These are phyloP conservation scores for Phytophthora nicotianae DNA, from an alignment of 352 stramenopile species.

Conservation along the genomic window DNA sequence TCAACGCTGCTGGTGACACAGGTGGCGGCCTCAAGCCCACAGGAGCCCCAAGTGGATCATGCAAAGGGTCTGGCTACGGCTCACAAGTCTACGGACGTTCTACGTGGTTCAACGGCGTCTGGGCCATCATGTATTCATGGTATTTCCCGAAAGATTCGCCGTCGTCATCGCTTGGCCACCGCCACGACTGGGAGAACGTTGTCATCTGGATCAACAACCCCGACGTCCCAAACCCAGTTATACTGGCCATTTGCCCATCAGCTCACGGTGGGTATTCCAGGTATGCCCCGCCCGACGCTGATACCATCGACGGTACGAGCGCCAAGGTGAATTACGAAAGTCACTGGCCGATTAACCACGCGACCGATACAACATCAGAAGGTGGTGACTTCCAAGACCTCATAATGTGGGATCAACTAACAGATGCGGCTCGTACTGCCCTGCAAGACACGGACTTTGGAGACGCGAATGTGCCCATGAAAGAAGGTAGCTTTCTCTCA, in stretches of 20 bases:
- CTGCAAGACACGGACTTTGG: constrained; percentile 31
- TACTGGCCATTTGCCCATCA: not conserved
- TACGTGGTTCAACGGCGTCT: not conserved
- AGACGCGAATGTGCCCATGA: constrained; percentile 28
- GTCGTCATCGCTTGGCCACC: not conserved
- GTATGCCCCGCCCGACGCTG: not conserved
- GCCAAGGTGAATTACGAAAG: constrained; percentile 2
- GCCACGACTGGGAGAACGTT: constrained; percentile 2
- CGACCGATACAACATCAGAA: constrained; percentile 15
- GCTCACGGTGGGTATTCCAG: constrained; percentile 14
- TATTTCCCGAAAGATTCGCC: constrained; percentile 5
- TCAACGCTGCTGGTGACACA: not conserved
- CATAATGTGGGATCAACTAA: constrained; percentile 9
- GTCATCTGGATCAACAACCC: not conserved
- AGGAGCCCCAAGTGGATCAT: not conserved
- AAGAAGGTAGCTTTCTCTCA: constrained; percentile 23
- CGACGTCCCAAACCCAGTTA: not conserved
- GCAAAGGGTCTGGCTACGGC: not conserved
- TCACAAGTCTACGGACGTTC: not conserved
- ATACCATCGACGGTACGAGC: not conserved
- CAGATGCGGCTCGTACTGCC: constrained; percentile 6
- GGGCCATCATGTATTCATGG: constrained; percentile 2
- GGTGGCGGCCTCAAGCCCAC: not conserved
- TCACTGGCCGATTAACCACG: constrained; percentile 8
- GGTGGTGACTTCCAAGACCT: no score